Evolutionary conservation across 148 eudicot species (phyloP).

Genomic region (Bassia scoparia): DNA sequence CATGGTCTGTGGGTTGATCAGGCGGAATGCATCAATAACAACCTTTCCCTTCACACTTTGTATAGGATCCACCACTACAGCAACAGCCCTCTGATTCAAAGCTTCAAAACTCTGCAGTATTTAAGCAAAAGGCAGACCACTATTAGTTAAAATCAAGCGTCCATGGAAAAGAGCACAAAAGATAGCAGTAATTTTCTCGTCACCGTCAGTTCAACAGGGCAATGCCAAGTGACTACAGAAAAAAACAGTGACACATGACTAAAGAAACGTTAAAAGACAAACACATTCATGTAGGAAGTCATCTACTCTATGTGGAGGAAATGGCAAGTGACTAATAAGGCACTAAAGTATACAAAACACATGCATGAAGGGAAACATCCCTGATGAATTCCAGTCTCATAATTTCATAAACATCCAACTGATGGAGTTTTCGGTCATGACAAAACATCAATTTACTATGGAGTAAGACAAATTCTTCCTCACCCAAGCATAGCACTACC

Average conservation of each 20-base stretch:
- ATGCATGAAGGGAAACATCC: not conserved
- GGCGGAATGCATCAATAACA: slow-evolving; percentile 92
- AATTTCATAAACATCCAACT: not conserved
- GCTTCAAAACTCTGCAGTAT: slow-evolving; percentile 92
- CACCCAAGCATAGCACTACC: not conserved
- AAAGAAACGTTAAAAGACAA: not conserved
- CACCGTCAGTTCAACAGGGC: not conserved
- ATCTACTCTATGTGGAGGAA: too few relatives aligned
- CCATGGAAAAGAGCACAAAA: not conserved
- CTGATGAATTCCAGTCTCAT: not conserved
- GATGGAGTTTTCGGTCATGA: not conserved
- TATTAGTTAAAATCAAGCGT: not conserved
- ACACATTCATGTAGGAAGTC: not conserved
- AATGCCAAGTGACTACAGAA: not conserved
- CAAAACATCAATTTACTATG: not conserved
- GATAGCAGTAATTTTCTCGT: not conserved
- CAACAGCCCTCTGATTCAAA: slow-evolving; percentile 88
- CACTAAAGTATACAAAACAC: not conserved
- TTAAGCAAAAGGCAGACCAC: not conserved
- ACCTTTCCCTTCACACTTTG: slow-evolving; percentile 98
- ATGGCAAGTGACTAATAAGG: not conserved
- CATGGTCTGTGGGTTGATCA: slow-evolving; percentile 98
- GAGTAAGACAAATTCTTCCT: not conserved
- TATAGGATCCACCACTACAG: slow-evolving; percentile 96
- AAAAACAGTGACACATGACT: not conserved